Percentiles rank a stretch among this genome's conserved stretches.
phyloP scores from a whole-genome alignment of 2,329 filamentous ascomycete genomes.

The Fusarium euwallaceae region DNA sequence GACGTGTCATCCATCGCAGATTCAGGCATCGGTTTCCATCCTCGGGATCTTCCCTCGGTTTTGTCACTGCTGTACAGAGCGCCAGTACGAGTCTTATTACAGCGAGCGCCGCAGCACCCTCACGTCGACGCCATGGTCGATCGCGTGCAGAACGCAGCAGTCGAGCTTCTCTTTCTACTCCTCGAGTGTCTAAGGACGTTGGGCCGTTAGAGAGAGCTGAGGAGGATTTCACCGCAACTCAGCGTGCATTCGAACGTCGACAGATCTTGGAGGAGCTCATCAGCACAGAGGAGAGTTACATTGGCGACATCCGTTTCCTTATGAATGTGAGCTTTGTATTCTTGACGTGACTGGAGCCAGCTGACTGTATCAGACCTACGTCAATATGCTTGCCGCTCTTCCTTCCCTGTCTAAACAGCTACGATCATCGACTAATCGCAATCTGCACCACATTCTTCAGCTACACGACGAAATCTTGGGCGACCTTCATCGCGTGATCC shows the following conservation, averaged over 20 bases:
- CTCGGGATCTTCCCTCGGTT: constrained; percentile 81
- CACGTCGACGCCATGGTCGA: constrained; percentile 64
- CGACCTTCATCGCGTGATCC: constrained; percentile 78
- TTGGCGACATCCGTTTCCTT: constrained; percentile 87
- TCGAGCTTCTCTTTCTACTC: constrained; percentile 69
- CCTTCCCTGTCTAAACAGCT: constrained; percentile 74
- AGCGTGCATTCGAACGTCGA: constrained; percentile 80
- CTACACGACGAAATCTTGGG: constrained; percentile 86
- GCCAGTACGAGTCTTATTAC: constrained; percentile 83
- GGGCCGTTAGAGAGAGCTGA: constrained; percentile 67
- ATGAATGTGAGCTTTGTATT: constrained; percentile 74
- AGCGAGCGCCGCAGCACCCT: constrained; percentile 75
- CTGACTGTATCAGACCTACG: constrained; percentile 71
- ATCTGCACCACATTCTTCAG: constrained; percentile 82
- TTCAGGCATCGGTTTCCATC: constrained; percentile 68
- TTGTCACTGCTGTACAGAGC: constrained; percentile 85
- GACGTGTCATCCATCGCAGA: constrained; percentile 22
- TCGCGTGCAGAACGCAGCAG: constrained; percentile 74
- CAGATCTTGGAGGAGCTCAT: constrained; percentile 89
- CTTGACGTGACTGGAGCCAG: neutral
- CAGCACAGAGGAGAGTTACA: constrained; percentile 87
- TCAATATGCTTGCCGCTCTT: constrained; percentile 80
- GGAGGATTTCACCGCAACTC: constrained; percentile 77
- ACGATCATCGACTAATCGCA: constrained; percentile 81
- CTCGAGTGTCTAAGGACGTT: constrained; percentile 76